Percentiles rank a stretch among this genome's conserved stretches.
Evolutionary conservation across 1,284 basidiomycete genomes (phyloP).

Genomic region (Dichomitus squalens): DNA sequence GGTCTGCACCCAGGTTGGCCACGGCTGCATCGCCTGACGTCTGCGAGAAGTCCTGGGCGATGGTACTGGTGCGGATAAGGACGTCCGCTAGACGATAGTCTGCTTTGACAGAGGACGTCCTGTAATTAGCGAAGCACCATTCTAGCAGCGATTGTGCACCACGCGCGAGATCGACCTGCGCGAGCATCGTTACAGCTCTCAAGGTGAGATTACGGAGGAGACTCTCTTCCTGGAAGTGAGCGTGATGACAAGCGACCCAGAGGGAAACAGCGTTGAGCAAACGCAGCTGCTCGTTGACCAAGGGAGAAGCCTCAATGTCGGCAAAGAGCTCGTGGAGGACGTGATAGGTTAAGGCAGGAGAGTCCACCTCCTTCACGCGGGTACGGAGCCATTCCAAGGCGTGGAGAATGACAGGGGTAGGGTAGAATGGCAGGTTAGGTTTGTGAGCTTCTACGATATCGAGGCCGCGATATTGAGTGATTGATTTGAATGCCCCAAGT

Average conservation of each 20-base stretch:
- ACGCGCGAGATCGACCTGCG: slow-evolving; percentile 67
- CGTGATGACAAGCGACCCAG: slow-evolving; percentile 63
- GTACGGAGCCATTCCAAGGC: slow-evolving; percentile 62
- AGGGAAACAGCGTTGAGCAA: slow-evolving; percentile 75
- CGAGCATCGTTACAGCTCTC: slow-evolving; percentile 66
- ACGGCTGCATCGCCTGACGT: slow-evolving; percentile 32
- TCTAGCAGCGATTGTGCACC: slow-evolving; percentile 76
- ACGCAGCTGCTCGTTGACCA: slow-evolving; percentile 87
- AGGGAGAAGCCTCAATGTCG: slow-evolving; percentile 64
- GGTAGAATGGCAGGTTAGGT: slow-evolving; percentile 64
- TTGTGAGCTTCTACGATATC: slow-evolving; percentile 54
- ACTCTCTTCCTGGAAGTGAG: slow-evolving; percentile 57
- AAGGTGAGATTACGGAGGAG: slow-evolving; percentile 71
- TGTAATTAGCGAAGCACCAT: slow-evolving; percentile 68
- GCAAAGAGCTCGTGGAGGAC: slow-evolving; percentile 76
- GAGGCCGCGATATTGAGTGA: slow-evolving; percentile 53
- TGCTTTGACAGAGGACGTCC: slow-evolving; percentile 33
- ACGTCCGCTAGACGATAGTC: slow-evolving; percentile 63
- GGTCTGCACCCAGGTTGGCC: slow-evolving; percentile 42
- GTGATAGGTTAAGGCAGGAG: slow-evolving; percentile 69
- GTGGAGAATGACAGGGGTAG: slow-evolving; percentile 49
- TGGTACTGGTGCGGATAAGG: slow-evolving; percentile 63
- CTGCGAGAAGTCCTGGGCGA: slow-evolving; percentile 54
- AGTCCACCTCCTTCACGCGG: slow-evolving; percentile 40
- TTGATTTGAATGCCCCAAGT: slow-evolving; percentile 44